Evolutionary conservation across 208 protist genomes (phyloP), one percentile per base, ranked within the genome.

Genomic region (Balamuthia mandrillaris): DNA sequence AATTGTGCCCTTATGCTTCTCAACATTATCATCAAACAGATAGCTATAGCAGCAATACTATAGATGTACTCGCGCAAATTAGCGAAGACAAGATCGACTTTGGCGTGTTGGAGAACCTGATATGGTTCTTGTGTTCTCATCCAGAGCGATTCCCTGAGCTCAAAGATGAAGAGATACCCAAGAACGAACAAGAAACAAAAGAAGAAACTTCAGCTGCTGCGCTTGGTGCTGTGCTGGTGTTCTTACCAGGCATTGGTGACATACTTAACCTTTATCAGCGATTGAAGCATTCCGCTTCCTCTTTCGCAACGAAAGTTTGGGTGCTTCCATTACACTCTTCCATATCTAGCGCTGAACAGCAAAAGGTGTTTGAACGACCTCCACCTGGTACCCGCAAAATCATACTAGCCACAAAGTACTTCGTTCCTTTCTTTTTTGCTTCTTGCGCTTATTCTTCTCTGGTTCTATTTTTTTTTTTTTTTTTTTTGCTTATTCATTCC

Each of bases 241-340:
- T 99, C 90, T 84, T 99, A 39, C 96, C 97, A 18, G 97, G 97
- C 61, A 96, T 98, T 90, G 91, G 92, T 0, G 96, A 98, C 83
- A 98, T 98, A 21, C 88, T 93, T 65, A 88, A 84, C 21, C 94
- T 96, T 86, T 94, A 94, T 85, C 92, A 96, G 45, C 89, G 96
- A 68, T 88, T 97, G 41, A 27, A 79, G 39, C 6, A 45, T 6
- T 18, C 31, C 65, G 56, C n/a, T n/a, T n/a, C n/a, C n/a, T n/a
- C n/a, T n/a, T n/a, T n/a, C n/a, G n/a, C 27, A 31, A 7, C 35
- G 49, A 52, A 88, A 37, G 58, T 35, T 47, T 85, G 89, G 41
- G 79, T 96, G 14, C 93, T 96, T 81, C 96, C 96, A 52, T 88
- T 98, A 29, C 96, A 98, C 90, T 97, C 94, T 72, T 95, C 95